phyloP scores from a whole-genome alignment of 768 basidiomycete species.

The Agrocybe praecox region DNA sequence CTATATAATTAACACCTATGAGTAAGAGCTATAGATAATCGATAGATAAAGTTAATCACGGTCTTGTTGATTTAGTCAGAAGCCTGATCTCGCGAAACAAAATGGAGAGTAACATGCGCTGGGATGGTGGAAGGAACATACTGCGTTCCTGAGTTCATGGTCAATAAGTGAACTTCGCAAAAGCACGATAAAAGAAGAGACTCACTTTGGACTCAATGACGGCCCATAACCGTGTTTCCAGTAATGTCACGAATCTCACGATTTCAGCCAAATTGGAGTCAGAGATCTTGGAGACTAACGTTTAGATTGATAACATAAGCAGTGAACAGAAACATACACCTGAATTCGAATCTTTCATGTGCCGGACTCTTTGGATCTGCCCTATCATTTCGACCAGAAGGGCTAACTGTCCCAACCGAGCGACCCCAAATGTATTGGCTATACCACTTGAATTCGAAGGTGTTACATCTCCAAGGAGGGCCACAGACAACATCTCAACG shows the following conservation, averaged over 20 bases:
- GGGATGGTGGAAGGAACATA: conserved; percentile 51
- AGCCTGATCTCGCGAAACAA: conserved; percentile 68
- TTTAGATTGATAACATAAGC: background rate
- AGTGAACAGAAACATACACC: conserved; percentile 27
- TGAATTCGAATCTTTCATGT: conserved; percentile 38
- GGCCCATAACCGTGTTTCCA: conserved; percentile 59
- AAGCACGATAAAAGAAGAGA: background rate
- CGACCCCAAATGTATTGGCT: conserved; percentile 42
- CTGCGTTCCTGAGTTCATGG: conserved; percentile 52
- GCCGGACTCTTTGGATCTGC: conserved; percentile 45
- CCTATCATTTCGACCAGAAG: conserved; percentile 65
- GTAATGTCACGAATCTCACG: conserved; percentile 47
- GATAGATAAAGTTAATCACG: conserved; percentile 37
- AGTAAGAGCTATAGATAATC: background rate
- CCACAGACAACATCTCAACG: conserved; percentile 75
- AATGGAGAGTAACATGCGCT: conserved; percentile 59
- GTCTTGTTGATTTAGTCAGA: conserved; percentile 62
- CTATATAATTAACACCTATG: conserved; percentile 20
- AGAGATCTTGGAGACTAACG: conserved; percentile 20
- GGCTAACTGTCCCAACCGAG: conserved; percentile 63
- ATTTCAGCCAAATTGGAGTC: conserved; percentile 33
- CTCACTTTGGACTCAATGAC: conserved; percentile 60
- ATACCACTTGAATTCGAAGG: conserved; percentile 22
- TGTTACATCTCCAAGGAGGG: conserved; percentile 56
- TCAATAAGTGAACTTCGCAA: background rate